Percentiles rank a stretch among this genome's conserved stretches.
phyloP scores from a whole-genome alignment of 2,329 filamentous ascomycete species.

The Sporothrix brasiliensis region DNA sequence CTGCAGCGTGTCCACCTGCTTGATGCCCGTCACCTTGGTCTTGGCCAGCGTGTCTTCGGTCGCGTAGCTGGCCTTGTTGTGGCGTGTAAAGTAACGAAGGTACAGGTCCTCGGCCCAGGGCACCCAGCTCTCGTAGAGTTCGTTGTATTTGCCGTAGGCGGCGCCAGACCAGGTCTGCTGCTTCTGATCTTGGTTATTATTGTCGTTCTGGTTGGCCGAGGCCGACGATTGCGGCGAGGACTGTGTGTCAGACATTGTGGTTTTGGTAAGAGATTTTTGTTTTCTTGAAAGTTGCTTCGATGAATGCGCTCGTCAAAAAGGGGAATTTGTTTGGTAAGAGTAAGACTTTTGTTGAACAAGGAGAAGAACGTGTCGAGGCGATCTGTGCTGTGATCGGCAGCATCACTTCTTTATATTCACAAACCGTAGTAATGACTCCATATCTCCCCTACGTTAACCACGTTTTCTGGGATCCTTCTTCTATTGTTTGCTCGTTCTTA shows the following conservation, averaged over 20 bases:
- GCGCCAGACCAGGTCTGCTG: constrained; percentile 48
- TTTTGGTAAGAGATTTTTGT: neutral
- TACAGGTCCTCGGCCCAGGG: constrained; percentile 77
- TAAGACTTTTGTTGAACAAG: neutral
- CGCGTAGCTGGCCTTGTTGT: constrained; percentile 74
- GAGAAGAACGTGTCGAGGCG: neutral
- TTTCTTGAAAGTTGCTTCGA: neutral
- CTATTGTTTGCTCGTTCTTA: constrained; percentile 6
- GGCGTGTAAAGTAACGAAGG: constrained; percentile 71
- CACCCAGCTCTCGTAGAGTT: constrained; percentile 74
- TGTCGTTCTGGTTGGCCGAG: constrained; percentile 7
- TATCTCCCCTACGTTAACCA: neutral
- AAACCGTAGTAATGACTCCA: neutral
- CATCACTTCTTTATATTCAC: constrained; percentile 19
- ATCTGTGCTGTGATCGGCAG: constrained; percentile 10
- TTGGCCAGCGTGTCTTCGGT: constrained; percentile 69
- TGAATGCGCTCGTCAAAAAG: neutral
- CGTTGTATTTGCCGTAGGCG: constrained; percentile 66
- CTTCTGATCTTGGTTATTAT: neutral
- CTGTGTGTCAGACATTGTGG: constrained; percentile 1
- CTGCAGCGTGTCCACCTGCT: constrained; percentile 69
- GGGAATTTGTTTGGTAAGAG: neutral
- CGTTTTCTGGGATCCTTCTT: constrained; percentile 2
- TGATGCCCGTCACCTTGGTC: constrained; percentile 68
- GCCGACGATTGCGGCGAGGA: neutral